These are phyloP conservation scores for Microbotryum silenes-acaulis DNA, from an alignment of 1,284 basidiomycete genomes.

Conservation along the genomic window DNA sequence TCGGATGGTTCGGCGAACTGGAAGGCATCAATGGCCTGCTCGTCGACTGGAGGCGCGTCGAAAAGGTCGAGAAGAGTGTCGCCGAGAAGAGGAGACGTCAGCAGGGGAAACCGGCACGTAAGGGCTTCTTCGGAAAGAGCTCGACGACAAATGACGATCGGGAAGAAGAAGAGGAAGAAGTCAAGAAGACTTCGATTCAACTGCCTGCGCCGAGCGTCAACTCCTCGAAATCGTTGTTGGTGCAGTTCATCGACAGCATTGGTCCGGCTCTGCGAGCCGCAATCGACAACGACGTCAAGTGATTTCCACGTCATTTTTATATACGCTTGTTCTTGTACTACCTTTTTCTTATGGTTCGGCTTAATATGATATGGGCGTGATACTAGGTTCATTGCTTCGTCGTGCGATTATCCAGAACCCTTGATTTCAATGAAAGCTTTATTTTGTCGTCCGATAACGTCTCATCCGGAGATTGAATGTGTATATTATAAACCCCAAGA, in stretches of 20 bases:
- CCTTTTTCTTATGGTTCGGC: too few relatives aligned
- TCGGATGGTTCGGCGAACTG: conserved; percentile 24
- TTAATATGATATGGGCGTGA: too few relatives aligned
- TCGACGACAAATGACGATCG: background rate
- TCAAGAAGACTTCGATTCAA: background rate
- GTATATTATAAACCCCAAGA: background rate
- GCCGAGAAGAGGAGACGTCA: too few relatives aligned
- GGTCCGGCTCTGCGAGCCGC: too few relatives aligned
- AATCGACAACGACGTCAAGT: too few relatives aligned
- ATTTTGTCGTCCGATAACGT: too few relatives aligned
- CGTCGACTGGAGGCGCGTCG: background rate
- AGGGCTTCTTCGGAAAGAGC: too few relatives aligned
- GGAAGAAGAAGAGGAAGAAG: background rate
- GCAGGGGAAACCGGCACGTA: background rate
- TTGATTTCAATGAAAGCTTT: too few relatives aligned
- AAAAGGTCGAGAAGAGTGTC: background rate
- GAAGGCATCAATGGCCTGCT: conserved; percentile 2
- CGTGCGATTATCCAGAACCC: too few relatives aligned
- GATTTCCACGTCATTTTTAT: too few relatives aligned
- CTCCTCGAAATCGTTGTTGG: conserved; percentile 3
- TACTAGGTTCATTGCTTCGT: too few relatives aligned
- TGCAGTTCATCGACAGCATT: conserved; percentile 2
- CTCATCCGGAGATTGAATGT: background rate
- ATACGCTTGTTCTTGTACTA: too few relatives aligned
- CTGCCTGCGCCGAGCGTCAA: conserved; percentile 6